phyloP scores from a whole-genome alignment of 2,329 filamentous ascomycete species.

The Chaetomium sp. region DNA sequence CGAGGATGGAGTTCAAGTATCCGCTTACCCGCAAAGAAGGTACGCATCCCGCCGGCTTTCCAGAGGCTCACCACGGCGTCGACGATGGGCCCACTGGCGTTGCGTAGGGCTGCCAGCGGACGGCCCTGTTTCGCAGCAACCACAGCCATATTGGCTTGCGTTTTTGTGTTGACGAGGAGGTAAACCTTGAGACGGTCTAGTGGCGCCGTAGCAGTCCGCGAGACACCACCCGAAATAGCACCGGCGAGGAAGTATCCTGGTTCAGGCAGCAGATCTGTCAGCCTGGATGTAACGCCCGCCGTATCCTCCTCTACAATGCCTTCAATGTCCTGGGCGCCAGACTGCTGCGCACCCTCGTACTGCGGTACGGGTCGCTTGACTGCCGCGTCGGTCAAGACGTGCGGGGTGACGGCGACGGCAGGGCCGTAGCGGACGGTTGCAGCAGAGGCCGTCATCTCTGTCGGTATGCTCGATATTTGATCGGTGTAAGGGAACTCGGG shows the following conservation, averaged over 20 bases:
- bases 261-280: conserved; percentile 74
- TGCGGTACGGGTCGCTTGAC: conserved; percentile 26
- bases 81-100: conserved; percentile 68
- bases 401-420: conserved; percentile 16
- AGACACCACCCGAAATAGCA: conserved; percentile 90
- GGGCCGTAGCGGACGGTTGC: conserved; percentile 23
- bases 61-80: conserved; percentile 78
- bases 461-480: conserved; percentile 5
- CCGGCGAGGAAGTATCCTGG: conserved; percentile 98
- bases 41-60: conserved; percentile 80
- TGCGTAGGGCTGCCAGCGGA: conserved; percentile 63
- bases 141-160: conserved; percentile 59
- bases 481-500: conserved; percentile 7
- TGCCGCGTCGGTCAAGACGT: conserved; percentile 22
- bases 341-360: conserved; percentile 30
- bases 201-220: conserved; percentile 91
- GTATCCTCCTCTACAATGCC: conserved; percentile 42
- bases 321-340: conserved; percentile 31
- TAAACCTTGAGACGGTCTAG: conserved; percentile 97
- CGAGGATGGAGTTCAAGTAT: not conserved
- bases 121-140: conserved; percentile 71
- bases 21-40: conserved; percentile 83
- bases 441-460: conserved; percentile 25
- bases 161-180: conserved; percentile 84
- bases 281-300: conserved; percentile 51